Base-by-base conservation (phyloP, 2,329 filamentous ascomycete species). In the Ascosphaera apis region DNA sequence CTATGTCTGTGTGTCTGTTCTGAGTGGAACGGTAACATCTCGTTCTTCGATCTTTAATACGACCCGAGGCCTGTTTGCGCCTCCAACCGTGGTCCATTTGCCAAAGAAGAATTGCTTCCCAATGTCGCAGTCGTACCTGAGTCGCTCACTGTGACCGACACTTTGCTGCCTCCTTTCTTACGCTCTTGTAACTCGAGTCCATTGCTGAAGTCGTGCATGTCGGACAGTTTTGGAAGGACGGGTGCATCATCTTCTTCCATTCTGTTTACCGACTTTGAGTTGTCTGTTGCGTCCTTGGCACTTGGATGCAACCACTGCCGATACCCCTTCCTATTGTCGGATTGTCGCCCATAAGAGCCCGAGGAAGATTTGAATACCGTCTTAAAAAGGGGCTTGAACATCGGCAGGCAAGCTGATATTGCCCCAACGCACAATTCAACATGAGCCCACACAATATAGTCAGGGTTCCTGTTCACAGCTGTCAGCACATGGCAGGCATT, bases 391-490 rank as follows among this genome's bases (percentile, higher is more conserved):
- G 21, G 25, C 17, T 27, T 12, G 13, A 36, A 17, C 18, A 27
- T 36, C 13, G 34, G 21, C 13, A 36, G 34, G 13, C 34, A 36
- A 8, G 34, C 19, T 13, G 34, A 13, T 12, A 36, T 18, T 12
- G 21, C 13, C 11, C 21, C 21, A 15, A 36, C 34, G 13, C 13
- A 28, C 7, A 36, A 31, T 9, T 28, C 21, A 16, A 36, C 34
- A n/a, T 32, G 31, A 8, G 31, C 31, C 13, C 13, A 32, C 5
- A 32, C 16, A 15, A n/a, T 15, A 17, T 15, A 15, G 25, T 28
- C 25, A 28, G 25, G 25, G 25, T 28, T 28, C 25, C 25, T 28
- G 25, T 13, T 8, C 8, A 8, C 8, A 13, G 13, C 25, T 28
- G 25, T 28, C 13, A 28, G 25, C n/a, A n/a, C n/a, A n/a, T n/a